phyloP scores from a whole-genome alignment of 202 grass and related monocot species.

The Schoenoplectus triqueter region DNA sequence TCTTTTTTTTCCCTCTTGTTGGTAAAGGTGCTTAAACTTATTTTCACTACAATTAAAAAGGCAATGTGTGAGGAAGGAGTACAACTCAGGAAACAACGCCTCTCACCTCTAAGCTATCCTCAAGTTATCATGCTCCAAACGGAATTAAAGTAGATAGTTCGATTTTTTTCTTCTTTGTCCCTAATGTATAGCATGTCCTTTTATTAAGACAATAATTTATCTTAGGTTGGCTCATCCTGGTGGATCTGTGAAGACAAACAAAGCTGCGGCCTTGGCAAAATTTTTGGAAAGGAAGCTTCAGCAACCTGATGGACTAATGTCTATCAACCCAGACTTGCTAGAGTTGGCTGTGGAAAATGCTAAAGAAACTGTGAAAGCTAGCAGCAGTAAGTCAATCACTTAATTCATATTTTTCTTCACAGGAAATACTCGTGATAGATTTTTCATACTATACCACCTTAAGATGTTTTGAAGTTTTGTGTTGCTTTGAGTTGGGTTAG shows the following conservation, averaged over 20 bases:
- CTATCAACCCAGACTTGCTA: conserved; percentile 80
- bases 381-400: conserved; percentile 52
- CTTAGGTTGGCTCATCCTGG: conserved; percentile 82
- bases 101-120: neutral
- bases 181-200: neutral
- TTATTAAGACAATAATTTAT: conserved; percentile 22
- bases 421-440: neutral
- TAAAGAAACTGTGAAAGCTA: conserved; percentile 73
- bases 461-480: neutral
- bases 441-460: neutral
- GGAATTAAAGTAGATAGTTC: neutral
- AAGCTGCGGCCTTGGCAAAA: conserved; percentile 93
- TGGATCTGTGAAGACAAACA: conserved; percentile 90
- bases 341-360: conserved; percentile 81
- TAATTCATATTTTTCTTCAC: neutral
- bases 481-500: neutral
- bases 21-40: neutral
- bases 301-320: conserved; percentile 78
- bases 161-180: neutral
- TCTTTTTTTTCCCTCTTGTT: neutral
- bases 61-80: neutral
- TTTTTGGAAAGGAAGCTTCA: conserved; percentile 98
- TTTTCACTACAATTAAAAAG: neutral
- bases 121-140: neutral
- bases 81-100: neutral